Evolutionary conservation across 2,329 filamentous ascomycete genomes (phyloP).

Genomic region (Aspergillus neoniger): DNA sequence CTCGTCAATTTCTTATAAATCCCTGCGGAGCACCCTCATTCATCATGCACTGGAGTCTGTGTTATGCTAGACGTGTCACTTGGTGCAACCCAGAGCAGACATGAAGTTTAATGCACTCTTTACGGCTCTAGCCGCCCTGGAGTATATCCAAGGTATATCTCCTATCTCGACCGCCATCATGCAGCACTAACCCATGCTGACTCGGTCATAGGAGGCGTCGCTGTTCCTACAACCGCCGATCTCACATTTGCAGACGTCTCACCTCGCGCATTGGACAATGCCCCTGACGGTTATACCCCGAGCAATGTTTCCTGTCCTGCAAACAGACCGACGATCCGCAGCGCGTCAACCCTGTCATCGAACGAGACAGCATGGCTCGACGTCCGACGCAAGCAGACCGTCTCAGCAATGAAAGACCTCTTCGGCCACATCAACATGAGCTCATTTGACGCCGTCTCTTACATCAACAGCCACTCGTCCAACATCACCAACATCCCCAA

Average conservation of each 20-base stretch:
- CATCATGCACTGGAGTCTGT: not conserved
- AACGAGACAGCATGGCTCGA: constrained; percentile 75
- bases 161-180: not conserved
- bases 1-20: not conserved
- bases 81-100: not conserved
- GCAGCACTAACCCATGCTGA: not conserved
- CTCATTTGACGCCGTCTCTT: constrained; percentile 70
- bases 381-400: constrained; percentile 69
- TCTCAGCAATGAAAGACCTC: constrained; percentile 72
- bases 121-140: not conserved
- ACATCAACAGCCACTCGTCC: constrained; percentile 62
- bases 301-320: constrained; percentile 67
- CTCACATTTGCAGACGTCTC: not conserved
- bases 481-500: constrained; percentile 64
- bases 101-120: not conserved
- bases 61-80: not conserved
- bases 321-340: constrained; percentile 66
- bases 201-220: not conserved
- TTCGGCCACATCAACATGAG: constrained; percentile 72
- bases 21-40: too few species aligned
- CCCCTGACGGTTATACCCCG: constrained; percentile 72
- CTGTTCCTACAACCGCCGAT: not conserved
- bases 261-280: constrained; percentile 53
- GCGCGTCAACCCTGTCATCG: constrained; percentile 64
- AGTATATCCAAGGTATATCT: not conserved